phyloP scores from a whole-genome alignment of 225 moss, liverwort and hornwort genomes.

The Anthoceros angustus region DNA sequence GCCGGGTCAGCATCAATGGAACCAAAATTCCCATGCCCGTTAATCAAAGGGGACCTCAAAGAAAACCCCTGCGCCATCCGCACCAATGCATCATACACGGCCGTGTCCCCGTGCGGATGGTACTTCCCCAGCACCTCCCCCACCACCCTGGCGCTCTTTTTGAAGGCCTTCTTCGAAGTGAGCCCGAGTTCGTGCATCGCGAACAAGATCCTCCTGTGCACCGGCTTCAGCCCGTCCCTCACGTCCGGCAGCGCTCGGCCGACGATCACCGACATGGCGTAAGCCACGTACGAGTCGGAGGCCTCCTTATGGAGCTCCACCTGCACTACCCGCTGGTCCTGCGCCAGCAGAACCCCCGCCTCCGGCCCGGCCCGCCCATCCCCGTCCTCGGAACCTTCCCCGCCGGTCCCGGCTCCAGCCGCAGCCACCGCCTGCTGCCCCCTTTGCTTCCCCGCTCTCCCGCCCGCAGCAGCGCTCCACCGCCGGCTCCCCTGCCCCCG shows the following conservation, averaged over 20 bases:
- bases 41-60: conserved; percentile 71
- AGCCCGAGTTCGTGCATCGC: conserved; percentile 97
- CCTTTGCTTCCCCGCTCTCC: too few relatives aligned
- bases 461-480: too few relatives aligned
- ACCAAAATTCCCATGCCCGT: conserved; percentile 98
- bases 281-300: conserved; percentile 80
- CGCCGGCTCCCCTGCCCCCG: too few relatives aligned
- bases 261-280: conserved; percentile 95
- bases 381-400: not conserved
- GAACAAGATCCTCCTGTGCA: conserved; percentile 91
- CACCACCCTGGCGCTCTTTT: conserved; percentile 95
- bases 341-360: conserved; percentile 54
- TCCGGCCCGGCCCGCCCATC: conserved; percentile 12
- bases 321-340: conserved; percentile 75
- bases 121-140: conserved; percentile 99
- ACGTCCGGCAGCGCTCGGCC: conserved; percentile 93
- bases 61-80: conserved; percentile 99
- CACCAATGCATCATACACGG: conserved; percentile 93
- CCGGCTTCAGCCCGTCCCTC: conserved; percentile 91
- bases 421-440: too few relatives aligned
- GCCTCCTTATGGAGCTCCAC: conserved; percentile 86
- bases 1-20: conserved; percentile 96
- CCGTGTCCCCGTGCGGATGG: conserved; percentile 92
- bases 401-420: not conserved
- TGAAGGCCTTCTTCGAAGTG: conserved; percentile 79